Evolutionary conservation across 2,329 filamentous ascomycete genomes (phyloP), one percentile per base, ranked within the genome.

Genomic region (Endocalyx cinctus): DNA sequence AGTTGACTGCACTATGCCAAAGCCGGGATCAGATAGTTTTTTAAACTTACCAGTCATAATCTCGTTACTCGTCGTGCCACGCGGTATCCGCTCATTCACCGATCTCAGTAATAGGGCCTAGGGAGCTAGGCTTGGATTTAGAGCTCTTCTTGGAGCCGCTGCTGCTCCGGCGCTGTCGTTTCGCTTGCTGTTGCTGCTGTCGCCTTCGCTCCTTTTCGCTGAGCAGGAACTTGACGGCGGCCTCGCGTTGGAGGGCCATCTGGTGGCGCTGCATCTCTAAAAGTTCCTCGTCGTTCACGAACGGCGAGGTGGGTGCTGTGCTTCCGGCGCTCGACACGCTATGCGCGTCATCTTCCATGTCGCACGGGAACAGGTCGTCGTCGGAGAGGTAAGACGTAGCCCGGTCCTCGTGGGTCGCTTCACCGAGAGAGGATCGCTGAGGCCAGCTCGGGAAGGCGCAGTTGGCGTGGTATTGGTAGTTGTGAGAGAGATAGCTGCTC

Each of bases 321-420:
- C 63, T 66, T 42, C 56, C 58, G 44, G 55, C 50, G 50, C 57
- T 59, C 28, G 63, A 67, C 32, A 69, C 57, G 55, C 66, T 71
- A 55, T 57, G 62, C 39, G 58, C 47, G 48, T 74, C 68, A 46
- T 74, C 69, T 35, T 69, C 66, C 43, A 64, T 42, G 45, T 69
- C 65, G 52, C 64, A 59, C 37, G 72, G 65, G 57, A 76, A 72
- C 35, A 81, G 70, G 47, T 81, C 77, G 58, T 81, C 77, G 62
- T 82, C 77, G 26, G 75, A 78, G 42, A 81, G 65, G 57, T 69
- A 77, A 1, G 73, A 74, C 3, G 70, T 70, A 13, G 72, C 67
- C 38, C 68, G 66, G 44, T 65, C 58, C 29, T 64, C 57, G 38
- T 12, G 14, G 25, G 10, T 7, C 10, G 10, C 7, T 10, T 10